Evolutionary conservation across 352 stramenopile genomes (phyloP).

Genomic region (Phytophthora hibernalis): DNA sequence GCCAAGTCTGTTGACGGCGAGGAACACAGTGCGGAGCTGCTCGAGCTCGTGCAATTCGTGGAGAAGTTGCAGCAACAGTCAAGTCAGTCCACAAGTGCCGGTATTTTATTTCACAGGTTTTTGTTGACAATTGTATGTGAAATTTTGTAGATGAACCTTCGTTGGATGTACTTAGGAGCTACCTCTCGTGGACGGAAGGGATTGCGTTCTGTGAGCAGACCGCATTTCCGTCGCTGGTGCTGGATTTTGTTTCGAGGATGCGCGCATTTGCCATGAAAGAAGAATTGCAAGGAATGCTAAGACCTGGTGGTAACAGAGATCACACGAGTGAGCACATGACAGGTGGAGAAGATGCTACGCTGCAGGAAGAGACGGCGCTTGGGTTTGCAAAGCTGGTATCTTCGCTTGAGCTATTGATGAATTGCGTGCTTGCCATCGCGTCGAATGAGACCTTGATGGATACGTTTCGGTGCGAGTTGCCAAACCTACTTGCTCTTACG

Average conservation of each 20-base stretch:
- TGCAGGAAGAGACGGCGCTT: background rate
- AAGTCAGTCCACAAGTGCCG: conserved; percentile 32
- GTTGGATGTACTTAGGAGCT: conserved; percentile 48
- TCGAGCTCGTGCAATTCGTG: conserved; percentile 51
- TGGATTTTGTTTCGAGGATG: conserved; percentile 73
- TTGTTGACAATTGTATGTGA: background rate
- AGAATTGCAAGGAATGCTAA: conserved; percentile 45
- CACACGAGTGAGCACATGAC: background rate
- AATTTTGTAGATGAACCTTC: conserved; percentile 44
- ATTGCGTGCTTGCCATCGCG: conserved; percentile 63
- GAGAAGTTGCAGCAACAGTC: conserved; percentile 52
- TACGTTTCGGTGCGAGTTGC: conserved; percentile 72
- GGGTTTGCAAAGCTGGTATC: conserved; percentile 37
- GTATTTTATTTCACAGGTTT: background rate
- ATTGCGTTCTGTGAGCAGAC: conserved; percentile 70
- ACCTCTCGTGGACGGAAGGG: conserved; percentile 57
- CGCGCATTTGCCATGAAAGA: conserved; percentile 53
- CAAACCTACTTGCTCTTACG: conserved; percentile 66
- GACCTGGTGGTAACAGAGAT: background rate
- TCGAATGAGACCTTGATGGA: conserved; percentile 63
- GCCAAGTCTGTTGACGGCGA: conserved; percentile 49
- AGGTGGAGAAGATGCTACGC: background rate
- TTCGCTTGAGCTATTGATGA: conserved; percentile 64
- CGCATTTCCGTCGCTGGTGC: conserved; percentile 67
- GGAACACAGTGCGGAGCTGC: conserved; percentile 46